A percentile compares a stretch with the other conserved stretches of the same genome.
These are phyloP conservation scores for Bipolaris sorokiniana DNA, from an alignment of 2,329 filamentous ascomycete genomes.

Conservation along the genomic window DNA sequence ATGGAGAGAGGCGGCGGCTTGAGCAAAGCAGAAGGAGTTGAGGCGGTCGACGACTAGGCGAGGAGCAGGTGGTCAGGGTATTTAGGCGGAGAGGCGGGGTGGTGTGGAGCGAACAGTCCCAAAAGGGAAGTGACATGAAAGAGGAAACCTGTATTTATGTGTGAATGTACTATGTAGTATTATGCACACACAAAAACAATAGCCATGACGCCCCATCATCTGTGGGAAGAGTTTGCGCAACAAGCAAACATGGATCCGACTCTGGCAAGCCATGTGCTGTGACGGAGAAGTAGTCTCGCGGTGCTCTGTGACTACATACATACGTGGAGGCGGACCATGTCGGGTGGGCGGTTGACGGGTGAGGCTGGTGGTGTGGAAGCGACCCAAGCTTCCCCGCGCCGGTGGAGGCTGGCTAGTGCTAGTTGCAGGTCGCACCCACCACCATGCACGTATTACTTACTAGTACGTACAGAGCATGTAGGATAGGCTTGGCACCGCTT, in stretches of 20 bases:
- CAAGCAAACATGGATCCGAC: not conserved
- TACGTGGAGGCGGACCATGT: not conserved
- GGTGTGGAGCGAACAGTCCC: slow-evolving; percentile 5
- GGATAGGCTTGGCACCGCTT: slow-evolving; percentile 14
- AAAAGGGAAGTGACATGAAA: slow-evolving; percentile 8
- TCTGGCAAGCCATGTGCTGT: not conserved
- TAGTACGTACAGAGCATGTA: not conserved
- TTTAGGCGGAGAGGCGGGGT: slow-evolving; percentile 14
- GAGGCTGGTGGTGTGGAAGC: slow-evolving; percentile 7
- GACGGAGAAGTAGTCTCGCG: not conserved
- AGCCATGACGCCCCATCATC: no score
- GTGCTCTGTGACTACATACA: not conserved
- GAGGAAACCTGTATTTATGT: not conserved
- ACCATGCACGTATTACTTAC: no score
- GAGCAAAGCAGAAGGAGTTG: not conserved
- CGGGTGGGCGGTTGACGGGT: not conserved
- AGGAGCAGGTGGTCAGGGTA: slow-evolving; percentile 2
- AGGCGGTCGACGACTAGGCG: not conserved
- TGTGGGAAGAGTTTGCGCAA: no score
- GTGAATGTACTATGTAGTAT: no score
- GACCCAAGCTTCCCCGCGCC: slow-evolving; percentile 8
- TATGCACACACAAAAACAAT: no score
- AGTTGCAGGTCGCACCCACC: no score
- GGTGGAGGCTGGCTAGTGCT: no score
- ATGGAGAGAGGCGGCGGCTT: not conserved